Evolutionary conservation across 106 monocot species (phyloP), one percentile per base, ranked within the genome.

Genomic region (Allium cepa): DNA sequence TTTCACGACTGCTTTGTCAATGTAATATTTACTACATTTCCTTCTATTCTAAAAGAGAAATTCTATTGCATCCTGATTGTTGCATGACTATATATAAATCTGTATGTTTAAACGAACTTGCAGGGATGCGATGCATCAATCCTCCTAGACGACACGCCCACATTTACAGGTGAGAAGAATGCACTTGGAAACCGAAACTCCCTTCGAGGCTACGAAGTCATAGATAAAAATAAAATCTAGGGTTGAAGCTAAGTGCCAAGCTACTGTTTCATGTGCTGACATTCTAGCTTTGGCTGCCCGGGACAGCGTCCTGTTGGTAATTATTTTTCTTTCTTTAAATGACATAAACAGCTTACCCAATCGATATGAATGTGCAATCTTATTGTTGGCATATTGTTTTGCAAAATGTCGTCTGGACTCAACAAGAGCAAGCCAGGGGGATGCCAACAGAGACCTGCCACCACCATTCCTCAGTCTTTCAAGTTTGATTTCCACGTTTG

Each of bases 1-100:
- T 82, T 78, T 74, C 82, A 82, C n/a, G 82, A 82, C 64, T 78
- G 78, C 60, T 78, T 78, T 17, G 78, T 78, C 15, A 72, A 67
- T 15, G 77, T 77, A 76, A 3, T 11, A 72, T 51, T 15, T 12
- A 14, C 22, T 17, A 1, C 16, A 4, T 1, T 63, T 63, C 45
- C 8, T 46, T 12, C 15, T 62, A 3, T 16, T 22, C 36, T 36
- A 36, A 36, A 36, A 36, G n/a, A n/a, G 36, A 36, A 36, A 1
- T 36, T 36, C 22, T 36, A 5, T 36, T 36, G 36, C 36, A 36
- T 36, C 5, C 36, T 36, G 36, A 0, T 36, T 36, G 0, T 5
- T 36, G 36, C 36, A 36, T 36, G 36, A 36, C 36, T 36, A 36
- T 36, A 36, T 36, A 0, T 36, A 36, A 36, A 22, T 22, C 22